These are phyloP conservation scores for Teunomyces barrocoloradensis DNA, from an alignment of 805 yeast species.

Conservation along the genomic window DNA sequence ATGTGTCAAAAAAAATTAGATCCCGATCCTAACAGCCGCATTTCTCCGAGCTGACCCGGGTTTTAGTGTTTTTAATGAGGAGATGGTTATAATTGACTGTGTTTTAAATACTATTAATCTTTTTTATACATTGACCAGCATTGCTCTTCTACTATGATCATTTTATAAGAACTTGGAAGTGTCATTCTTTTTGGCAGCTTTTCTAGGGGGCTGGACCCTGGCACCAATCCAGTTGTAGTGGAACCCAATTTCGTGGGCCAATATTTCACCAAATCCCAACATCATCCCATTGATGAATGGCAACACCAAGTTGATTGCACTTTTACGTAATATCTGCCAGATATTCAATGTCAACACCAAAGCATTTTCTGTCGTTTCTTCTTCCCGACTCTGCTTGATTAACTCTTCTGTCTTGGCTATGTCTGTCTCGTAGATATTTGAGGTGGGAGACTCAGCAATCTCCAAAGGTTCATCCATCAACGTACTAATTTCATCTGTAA, in stretches of 20 bases:
- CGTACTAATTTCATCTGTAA: background rate
- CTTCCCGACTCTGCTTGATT: conserved; percentile 18
- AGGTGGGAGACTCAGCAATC: background rate
- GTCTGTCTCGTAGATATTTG: conserved; percentile 21
- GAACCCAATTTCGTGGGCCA: conserved; percentile 91
- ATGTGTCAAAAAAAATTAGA: conserved; percentile 1
- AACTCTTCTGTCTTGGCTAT: conserved; percentile 25
- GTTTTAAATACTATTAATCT: background rate
- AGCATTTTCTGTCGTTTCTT: conserved; percentile 13
- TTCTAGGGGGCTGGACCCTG: conserved; percentile 46
- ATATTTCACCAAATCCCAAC: conserved; percentile 93
- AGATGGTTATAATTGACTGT: background rate
- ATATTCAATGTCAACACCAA: conserved; percentile 18
- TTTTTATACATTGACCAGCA: background rate
- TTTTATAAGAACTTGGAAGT: conserved; percentile 9
- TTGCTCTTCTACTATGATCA: background rate
- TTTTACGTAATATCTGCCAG: conserved; percentile 43
- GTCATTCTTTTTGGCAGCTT: conserved; percentile 22
- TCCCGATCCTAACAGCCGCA: background rate
- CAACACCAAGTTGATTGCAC: conserved; percentile 71
- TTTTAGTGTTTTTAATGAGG: background rate
- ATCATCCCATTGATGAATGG: conserved; percentile 93
- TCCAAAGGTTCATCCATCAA: conserved; percentile 3
- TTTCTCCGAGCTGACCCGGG: conserved; percentile 2
- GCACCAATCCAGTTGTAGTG: conserved; percentile 74